Evolutionary conservation across 2,329 filamentous ascomycete genomes (phyloP).

Genomic region (Onygena corvina): DNA sequence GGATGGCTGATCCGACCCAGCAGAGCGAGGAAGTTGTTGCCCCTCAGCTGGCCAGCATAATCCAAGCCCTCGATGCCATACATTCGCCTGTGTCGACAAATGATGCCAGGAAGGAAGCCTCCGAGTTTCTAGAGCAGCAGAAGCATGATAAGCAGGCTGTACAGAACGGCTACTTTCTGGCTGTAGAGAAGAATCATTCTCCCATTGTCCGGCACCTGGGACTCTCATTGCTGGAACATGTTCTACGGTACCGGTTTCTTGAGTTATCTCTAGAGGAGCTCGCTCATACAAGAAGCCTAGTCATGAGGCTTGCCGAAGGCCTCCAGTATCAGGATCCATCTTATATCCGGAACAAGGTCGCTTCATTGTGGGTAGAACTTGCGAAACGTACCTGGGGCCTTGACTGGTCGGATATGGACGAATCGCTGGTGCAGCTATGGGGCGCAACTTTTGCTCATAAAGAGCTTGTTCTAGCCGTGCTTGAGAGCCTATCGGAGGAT

Average conservation of each 20-base stretch:
- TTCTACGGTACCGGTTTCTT: slow-evolving; percentile 73
- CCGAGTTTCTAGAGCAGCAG: slow-evolving; percentile 71
- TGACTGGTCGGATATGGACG: slow-evolving; percentile 92
- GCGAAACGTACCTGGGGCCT: slow-evolving; percentile 87
- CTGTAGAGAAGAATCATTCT: slow-evolving; percentile 60
- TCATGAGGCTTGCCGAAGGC: slow-evolving; percentile 63
- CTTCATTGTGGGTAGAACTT: slow-evolving; percentile 86
- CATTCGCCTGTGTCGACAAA: slow-evolving; percentile 74
- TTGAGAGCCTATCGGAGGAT: slow-evolving; percentile 89
- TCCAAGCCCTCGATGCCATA: slow-evolving; percentile 74
- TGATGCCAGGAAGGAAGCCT: slow-evolving; percentile 67
- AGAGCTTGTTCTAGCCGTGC: slow-evolving; percentile 72
- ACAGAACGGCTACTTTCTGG: slow-evolving; percentile 71
- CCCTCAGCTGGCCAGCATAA: slow-evolving; percentile 41
- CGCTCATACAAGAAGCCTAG: slow-evolving; percentile 57
- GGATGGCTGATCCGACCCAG: slow-evolving; percentile 1
- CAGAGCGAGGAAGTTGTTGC: neutral
- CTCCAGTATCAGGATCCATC: slow-evolving; percentile 60
- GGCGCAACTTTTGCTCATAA: slow-evolving; percentile 52
- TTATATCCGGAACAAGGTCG: slow-evolving; percentile 86
- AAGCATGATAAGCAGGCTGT: slow-evolving; percentile 71
- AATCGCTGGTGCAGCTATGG: slow-evolving; percentile 71
- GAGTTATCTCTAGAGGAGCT: slow-evolving; percentile 59
- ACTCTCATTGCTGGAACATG: slow-evolving; percentile 78
- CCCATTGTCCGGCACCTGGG: slow-evolving; percentile 86